Conservation (phyloP, 805 yeast genomes). For the Saccharomycopsis vini region DNA sequence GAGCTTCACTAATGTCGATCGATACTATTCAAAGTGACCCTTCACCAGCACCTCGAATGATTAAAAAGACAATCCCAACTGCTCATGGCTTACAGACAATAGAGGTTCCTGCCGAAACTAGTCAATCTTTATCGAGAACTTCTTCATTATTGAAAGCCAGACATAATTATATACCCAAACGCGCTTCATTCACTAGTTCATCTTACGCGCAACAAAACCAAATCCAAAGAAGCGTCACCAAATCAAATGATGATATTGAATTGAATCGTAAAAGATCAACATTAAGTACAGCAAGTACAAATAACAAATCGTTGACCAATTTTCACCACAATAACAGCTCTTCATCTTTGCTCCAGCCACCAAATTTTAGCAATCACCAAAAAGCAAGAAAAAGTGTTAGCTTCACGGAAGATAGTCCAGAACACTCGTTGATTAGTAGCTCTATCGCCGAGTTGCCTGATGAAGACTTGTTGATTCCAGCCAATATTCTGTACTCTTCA, state of each 20-base stretch:
- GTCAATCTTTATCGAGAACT: conserved; percentile 9
- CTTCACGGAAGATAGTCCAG: conserved; percentile 18
- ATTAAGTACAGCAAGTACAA: no score
- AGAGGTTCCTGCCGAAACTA: conserved; percentile 14
- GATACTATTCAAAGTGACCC: neutral
- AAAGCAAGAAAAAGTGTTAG: conserved; percentile 17
- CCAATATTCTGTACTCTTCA: neutral
- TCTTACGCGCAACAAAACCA: neutral
- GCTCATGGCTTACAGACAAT: conserved; percentile 17
- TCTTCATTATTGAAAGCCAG: conserved; percentile 6
- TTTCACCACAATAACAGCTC: no score
- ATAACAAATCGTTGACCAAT: no score
- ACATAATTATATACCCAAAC: conserved; percentile 1
- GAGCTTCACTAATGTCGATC: neutral
- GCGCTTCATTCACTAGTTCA: conserved; percentile 7
- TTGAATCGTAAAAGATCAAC: no score
- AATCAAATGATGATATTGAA: neutral
- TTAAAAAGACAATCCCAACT: conserved; percentile 17
- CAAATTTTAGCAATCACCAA: conserved; percentile 21
- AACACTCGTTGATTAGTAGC: conserved; percentile 4
- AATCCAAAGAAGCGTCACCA: neutral
- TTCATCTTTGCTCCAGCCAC: conserved; percentile 14
- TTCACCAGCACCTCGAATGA: conserved; percentile 6
- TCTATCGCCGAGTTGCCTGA: conserved; percentile 8
- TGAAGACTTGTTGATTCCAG: no score